phyloP scores from a whole-genome alignment of 2,329 filamentous ascomycete genomes.

The Ophiostoma sp. region DNA sequence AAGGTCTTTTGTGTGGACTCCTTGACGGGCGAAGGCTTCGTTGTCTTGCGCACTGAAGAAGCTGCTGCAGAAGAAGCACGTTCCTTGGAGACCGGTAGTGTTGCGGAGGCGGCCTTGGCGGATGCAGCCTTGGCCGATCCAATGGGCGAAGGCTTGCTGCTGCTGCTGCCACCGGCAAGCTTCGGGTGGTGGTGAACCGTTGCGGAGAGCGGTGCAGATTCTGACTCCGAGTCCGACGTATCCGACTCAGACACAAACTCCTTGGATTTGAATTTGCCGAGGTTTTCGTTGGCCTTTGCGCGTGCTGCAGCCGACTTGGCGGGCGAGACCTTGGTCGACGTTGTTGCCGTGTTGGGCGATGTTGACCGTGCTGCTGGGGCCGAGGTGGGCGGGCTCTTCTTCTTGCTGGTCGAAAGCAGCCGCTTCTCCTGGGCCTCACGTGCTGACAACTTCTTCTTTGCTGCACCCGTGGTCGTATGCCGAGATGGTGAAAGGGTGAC shows the following conservation, averaged over 20 bases:
- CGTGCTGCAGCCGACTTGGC: constrained; percentile 47
- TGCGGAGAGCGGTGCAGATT: constrained; percentile 35
- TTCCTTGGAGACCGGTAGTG: constrained; percentile 15
- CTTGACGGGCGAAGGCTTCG: constrained; percentile 25
- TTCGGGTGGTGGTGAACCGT: constrained; percentile 33
- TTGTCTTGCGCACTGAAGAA: constrained; percentile 27
- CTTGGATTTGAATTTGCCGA: constrained; percentile 51
- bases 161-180: constrained; percentile 11
- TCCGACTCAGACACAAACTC: constrained; percentile 59
- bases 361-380: constrained; percentile 13
- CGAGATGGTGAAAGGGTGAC: constrained; percentile 28
- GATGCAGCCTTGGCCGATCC: constrained; percentile 29
- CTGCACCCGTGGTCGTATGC: constrained; percentile 41
- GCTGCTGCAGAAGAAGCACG: constrained; percentile 26
- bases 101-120: constrained; percentile 17
- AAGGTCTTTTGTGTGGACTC: constrained; percentile 26
- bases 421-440: constrained; percentile 59
- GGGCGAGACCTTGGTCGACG: constrained; percentile 39
- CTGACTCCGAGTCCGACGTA: constrained; percentile 51
- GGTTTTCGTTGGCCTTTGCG: constrained; percentile 41
- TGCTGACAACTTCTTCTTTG: constrained; percentile 53
- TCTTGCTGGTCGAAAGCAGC: constrained; percentile 47
- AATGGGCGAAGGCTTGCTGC: constrained; percentile 13
- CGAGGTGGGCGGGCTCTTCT: constrained; percentile 37
- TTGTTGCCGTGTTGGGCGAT: constrained; percentile 1